Conservation (phyloP, 805 yeast species). For the Candida taoyuanica region DNA sequence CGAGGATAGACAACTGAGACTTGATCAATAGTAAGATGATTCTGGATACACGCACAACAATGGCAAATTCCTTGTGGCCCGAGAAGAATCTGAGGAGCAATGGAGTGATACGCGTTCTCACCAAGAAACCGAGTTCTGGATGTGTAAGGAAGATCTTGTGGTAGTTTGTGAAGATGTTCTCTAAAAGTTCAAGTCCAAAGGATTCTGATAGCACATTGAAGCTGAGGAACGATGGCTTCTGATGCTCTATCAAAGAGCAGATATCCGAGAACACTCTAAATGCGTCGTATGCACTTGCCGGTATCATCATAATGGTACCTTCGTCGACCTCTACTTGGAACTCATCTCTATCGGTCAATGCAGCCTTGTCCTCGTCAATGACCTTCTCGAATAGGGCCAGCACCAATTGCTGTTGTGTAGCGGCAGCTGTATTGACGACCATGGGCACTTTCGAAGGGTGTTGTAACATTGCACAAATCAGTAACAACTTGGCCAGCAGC, state of each 20-base stretch:
- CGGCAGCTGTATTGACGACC: conserved; percentile 87
- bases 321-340: conserved; percentile 44
- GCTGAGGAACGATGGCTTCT: conserved; percentile 49
- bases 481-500: conserved; percentile 52
- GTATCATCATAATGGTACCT: conserved; percentile 37
- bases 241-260: conserved; percentile 60
- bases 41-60: conserved; percentile 71
- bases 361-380: conserved; percentile 33
- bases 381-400: conserved; percentile 73
- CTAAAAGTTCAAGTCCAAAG: conserved; percentile 78
- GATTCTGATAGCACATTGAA: conserved; percentile 51
- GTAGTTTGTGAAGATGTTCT: conserved; percentile 69
- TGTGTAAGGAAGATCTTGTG: conserved; percentile 49
- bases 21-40: conserved; percentile 58
- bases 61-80: conserved; percentile 55
- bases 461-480: conserved; percentile 70
- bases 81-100: conserved; percentile 64
- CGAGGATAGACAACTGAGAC: conserved; percentile 51
- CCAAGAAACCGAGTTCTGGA: conserved; percentile 58
- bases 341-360: conserved; percentile 19
- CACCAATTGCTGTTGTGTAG: conserved; percentile 84
- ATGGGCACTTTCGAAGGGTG: conserved; percentile 64
- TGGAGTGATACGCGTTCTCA: conserved; percentile 72
- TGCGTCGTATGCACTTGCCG: conserved; percentile 61
- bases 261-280: conserved; percentile 67